Conservation (phyloP, 2,329 filamentous ascomycete species). For the Aspergillus sp. region DNA sequence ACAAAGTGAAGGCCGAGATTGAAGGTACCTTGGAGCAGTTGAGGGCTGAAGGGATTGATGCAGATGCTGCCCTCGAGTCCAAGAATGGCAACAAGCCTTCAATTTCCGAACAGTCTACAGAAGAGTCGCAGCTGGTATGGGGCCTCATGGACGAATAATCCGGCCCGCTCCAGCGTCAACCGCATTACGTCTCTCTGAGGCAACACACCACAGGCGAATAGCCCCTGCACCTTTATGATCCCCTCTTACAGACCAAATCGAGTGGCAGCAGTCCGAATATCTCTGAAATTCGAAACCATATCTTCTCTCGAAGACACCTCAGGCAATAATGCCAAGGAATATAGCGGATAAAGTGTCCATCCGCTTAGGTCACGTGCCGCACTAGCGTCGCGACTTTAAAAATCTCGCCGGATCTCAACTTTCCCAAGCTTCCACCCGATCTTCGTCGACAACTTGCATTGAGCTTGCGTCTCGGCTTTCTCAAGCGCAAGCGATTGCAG, state of each 20-base stretch:
- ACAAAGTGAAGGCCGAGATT: constrained; percentile 64
- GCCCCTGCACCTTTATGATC: neutral
- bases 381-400: constrained; percentile 13
- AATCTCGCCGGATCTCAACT: constrained; percentile 7
- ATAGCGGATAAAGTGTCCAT: constrained; percentile 8
- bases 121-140: constrained; percentile 33
- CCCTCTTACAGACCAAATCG: no score
- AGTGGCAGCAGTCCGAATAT: neutral
- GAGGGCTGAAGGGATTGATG: constrained; percentile 22
- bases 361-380: constrained; percentile 16
- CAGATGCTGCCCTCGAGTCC: constrained; percentile 7
- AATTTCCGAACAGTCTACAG: constrained; percentile 11
- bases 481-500: neutral
- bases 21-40: constrained; percentile 35
- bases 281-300: neutral
- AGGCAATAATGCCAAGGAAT: no score
- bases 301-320: no score
- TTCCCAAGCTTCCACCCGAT: constrained; percentile 1
- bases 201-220: neutral
- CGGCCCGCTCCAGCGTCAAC: neutral
- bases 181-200: neutral
- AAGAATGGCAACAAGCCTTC: constrained; percentile 5
- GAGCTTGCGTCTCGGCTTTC: neutral
- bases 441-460: neutral
- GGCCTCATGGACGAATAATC: constrained; percentile 27